A percentile compares a stretch with the other conserved stretches of the same genome.
These are phyloP conservation scores for Cyberlindnera saturnus DNA, from an alignment of 805 yeast genomes.

Conservation along the genomic window DNA sequence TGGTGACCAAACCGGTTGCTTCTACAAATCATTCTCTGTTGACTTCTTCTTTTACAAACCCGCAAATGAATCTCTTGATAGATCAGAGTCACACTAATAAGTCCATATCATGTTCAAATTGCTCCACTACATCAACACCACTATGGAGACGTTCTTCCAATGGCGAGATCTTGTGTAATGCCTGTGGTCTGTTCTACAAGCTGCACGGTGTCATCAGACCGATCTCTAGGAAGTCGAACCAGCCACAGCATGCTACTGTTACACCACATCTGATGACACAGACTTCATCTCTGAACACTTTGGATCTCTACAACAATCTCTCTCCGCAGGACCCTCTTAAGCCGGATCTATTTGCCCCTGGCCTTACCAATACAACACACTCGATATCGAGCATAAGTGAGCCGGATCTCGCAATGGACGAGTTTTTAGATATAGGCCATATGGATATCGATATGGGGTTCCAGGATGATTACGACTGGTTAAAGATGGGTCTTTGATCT, in stretches of 20 bases:
- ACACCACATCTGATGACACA: conserved; percentile 2
- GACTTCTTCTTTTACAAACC: conserved; percentile 10
- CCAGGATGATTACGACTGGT: conserved; percentile 19
- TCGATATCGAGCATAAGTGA: conserved; percentile 11
- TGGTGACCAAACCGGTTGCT: conserved; percentile 7
- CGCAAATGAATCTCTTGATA: conserved; percentile 10
- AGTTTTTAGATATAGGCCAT: conserved; percentile 9
- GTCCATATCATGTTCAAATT: conserved; percentile 58
- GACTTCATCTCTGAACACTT: neutral
- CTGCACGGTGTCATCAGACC: conserved; percentile 92
- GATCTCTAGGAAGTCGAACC: conserved; percentile 8
- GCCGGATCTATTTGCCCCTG: neutral
- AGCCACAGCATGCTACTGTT: neutral
- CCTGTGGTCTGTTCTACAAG: conserved; percentile 89
- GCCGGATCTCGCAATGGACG: conserved; percentile 14
- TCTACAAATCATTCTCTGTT: conserved; percentile 10
- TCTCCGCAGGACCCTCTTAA: conserved; percentile 3
- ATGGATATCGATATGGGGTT: conserved; percentile 8
- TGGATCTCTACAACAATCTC: conserved; percentile 4
- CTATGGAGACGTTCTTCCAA: conserved; percentile 91
- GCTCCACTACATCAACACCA: conserved; percentile 87
- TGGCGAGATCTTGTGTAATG: conserved; percentile 89
- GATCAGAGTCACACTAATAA: neutral
- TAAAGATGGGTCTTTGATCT: conserved; percentile 17
- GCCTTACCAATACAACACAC: conserved; percentile 4